These are phyloP conservation scores for Thyridium curvatum DNA, from an alignment of 2,329 filamentous ascomycete genomes.

Conservation along the genomic window DNA sequence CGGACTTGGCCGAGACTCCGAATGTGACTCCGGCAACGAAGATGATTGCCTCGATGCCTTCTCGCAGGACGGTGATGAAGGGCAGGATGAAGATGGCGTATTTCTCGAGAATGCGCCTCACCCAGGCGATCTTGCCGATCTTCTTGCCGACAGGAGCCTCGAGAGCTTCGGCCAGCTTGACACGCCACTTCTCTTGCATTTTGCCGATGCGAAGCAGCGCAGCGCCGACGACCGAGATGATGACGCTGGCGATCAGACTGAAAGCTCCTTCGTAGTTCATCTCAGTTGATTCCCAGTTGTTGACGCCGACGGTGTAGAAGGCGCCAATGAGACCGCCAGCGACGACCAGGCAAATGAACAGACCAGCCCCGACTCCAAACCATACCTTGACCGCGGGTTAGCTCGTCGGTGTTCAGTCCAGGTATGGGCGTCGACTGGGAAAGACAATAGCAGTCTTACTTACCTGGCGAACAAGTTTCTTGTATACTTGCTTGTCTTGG, in stretches of 20 bases:
- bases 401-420: neutral
- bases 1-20: conserved; percentile 64
- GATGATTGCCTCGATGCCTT: conserved; percentile 80
- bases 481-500: conserved; percentile 57
- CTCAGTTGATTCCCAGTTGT: conserved; percentile 63
- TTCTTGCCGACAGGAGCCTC: conserved; percentile 31
- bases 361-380: conserved; percentile 53
- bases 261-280: conserved; percentile 80
- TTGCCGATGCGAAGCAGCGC: conserved; percentile 77
- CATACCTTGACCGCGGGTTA: conserved; percentile 57
- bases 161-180: conserved; percentile 69
- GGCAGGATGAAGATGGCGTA: conserved; percentile 84
- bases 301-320: conserved; percentile 61
- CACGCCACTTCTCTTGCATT: conserved; percentile 80
- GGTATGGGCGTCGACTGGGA: neutral
- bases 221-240: conserved; percentile 77
- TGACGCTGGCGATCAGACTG: conserved; percentile 64
- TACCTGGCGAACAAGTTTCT: conserved; percentile 60
- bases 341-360: conserved; percentile 55
- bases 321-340: conserved; percentile 61
- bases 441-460: conserved; percentile 9
- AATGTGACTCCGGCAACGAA: conserved; percentile 83
- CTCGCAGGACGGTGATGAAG: conserved; percentile 80
- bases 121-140: conserved; percentile 29
- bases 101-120: conserved; percentile 65